These are phyloP conservation scores for Helminthosporium solani DNA, from an alignment of 2,329 filamentous ascomycete genomes.

Conservation along the genomic window DNA sequence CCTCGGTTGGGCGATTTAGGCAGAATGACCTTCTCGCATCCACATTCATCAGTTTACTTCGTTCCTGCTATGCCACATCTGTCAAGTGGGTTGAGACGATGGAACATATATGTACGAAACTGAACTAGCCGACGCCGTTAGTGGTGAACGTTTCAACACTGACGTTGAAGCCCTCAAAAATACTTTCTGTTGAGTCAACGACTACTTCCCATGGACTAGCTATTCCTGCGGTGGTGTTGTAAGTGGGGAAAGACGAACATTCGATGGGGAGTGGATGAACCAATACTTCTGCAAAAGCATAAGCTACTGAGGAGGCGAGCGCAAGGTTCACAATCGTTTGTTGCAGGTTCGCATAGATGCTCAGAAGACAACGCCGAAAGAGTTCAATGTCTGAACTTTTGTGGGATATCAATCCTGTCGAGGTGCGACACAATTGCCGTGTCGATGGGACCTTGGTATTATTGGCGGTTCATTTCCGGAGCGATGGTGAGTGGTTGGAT, in stretches of 20 bases:
- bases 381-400: too few species aligned
- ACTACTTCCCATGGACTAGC: constrained; percentile 8
- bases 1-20: constrained; percentile 2
- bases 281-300: background rate
- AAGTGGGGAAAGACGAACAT: constrained; percentile 11
- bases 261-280: constrained; percentile 3
- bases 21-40: constrained; percentile 6
- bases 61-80: background rate
- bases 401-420: too few species aligned
- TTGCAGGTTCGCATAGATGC: background rate
- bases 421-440: too few species aligned
- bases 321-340: background rate
- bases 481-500: too few species aligned
- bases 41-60: background rate
- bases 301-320: background rate
- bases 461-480: too few species aligned
- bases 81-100: background rate
- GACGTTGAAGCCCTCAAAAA: constrained; percentile 4
- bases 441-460: too few species aligned
- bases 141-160: constrained; percentile 11
- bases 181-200: constrained; percentile 5
- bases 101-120: constrained; percentile 8
- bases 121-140: constrained; percentile 9
- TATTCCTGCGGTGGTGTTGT: constrained; percentile 7
- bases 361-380: too few species aligned